phyloP scores from a whole-genome alignment of 352 stramenopile species.

The Phytophthora vignae region DNA sequence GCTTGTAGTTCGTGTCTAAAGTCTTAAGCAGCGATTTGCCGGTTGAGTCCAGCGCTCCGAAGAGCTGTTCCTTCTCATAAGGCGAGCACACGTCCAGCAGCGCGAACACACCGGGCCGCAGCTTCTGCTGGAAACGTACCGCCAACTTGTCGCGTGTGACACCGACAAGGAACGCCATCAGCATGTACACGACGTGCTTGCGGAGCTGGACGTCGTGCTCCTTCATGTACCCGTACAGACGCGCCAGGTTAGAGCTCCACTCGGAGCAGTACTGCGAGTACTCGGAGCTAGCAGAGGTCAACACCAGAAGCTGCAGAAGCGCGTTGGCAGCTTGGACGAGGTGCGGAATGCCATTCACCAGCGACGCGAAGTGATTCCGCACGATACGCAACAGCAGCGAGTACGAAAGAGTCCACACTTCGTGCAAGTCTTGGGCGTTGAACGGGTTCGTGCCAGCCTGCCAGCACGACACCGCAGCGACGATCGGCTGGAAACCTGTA shows the following conservation, averaged over 20 bases:
- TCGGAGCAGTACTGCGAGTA: constrained; percentile 44
- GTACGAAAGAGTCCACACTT: constrained; percentile 84
- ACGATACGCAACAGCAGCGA: constrained; percentile 78
- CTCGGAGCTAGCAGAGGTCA: constrained; percentile 27
- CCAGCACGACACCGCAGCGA: constrained; percentile 36
- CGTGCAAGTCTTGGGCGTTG: constrained; percentile 55
- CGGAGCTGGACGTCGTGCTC: constrained; percentile 77
- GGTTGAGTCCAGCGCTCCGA: constrained; percentile 77
- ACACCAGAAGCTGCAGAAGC: constrained; percentile 74
- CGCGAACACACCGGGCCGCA: constrained; percentile 78
- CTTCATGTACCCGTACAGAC: constrained; percentile 90
- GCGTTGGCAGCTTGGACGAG: constrained; percentile 74
- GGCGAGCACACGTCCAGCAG: constrained; percentile 86
- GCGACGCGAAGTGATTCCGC: constrained; percentile 76
- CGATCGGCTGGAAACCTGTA: constrained; percentile 68
- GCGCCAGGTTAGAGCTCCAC: constrained; percentile 87
- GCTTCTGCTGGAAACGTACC: constrained; percentile 66
- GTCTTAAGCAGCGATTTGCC: constrained; percentile 89
- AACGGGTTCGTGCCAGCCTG: constrained; percentile 30
- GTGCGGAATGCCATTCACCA: constrained; percentile 71
- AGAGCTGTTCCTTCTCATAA: constrained; percentile 90
- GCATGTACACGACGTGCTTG: constrained; percentile 88
- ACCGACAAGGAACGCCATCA: constrained; percentile 72
- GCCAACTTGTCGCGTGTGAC: constrained; percentile 71
- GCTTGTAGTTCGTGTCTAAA: constrained; percentile 87